Percentiles rank a stretch among this genome's conserved stretches.
Evolutionary conservation across 2,329 filamentous ascomycete genomes (phyloP).

Genomic region (Triangularia verruculosa): DNA sequence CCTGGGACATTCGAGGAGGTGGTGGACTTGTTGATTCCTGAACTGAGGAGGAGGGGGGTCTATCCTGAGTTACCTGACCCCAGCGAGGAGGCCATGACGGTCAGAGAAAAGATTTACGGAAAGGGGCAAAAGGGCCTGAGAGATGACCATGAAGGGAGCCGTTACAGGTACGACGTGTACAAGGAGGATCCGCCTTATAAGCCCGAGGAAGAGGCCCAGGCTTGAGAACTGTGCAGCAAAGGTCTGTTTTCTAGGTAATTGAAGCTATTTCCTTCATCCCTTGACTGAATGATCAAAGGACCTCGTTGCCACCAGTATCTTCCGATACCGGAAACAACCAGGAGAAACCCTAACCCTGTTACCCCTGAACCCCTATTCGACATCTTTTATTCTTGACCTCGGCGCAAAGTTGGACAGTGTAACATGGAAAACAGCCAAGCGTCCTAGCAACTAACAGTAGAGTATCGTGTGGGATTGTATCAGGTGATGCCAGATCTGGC

Average conservation of each 20-base stretch:
- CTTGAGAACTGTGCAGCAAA: too few relatives aligned
- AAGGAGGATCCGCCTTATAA: constrained; percentile 46
- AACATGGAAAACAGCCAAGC: not conserved
- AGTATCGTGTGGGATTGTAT: not conserved
- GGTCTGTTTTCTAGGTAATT: too few relatives aligned
- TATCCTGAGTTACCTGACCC: constrained; percentile 35
- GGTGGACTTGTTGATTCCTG: constrained; percentile 47
- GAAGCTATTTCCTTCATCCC: not conserved
- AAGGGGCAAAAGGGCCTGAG: constrained; percentile 55
- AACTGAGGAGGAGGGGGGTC: constrained; percentile 41
- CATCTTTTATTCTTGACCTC: not conserved
- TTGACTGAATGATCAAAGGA: not conserved
- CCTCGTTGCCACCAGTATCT: not conserved
- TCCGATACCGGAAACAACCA: not conserved
- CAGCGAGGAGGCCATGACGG: constrained; percentile 43
- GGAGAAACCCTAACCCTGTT: not conserved
- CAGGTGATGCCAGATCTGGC: not conserved
- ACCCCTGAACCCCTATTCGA: not conserved
- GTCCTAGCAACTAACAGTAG: not conserved
- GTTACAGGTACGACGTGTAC: constrained; percentile 62
- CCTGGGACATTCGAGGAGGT: constrained; percentile 52
- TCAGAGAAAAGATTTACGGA: constrained; percentile 61
- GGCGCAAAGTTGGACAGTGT: not conserved
- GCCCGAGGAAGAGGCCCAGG: constrained; percentile 3
- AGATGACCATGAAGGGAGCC: constrained; percentile 56